Evolutionary conservation across 2,329 filamentous ascomycete genomes (phyloP), one percentile per base, ranked within the genome.

Genomic region (Myriosclerotinia scirpicola): DNA sequence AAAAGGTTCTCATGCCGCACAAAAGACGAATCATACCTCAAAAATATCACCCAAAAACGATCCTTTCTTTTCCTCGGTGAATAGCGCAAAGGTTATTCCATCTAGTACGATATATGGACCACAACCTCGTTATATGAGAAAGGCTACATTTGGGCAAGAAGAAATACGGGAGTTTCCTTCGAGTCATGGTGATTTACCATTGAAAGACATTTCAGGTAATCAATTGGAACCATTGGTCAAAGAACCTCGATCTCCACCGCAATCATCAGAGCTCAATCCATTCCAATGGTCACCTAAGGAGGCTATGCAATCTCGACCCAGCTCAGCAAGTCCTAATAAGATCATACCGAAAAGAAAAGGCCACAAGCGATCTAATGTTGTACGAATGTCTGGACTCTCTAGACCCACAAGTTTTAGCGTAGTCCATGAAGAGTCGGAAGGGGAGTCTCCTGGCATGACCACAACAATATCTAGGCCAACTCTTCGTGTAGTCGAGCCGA

Each of bases 241-340:
- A 20, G 38, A 54, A 26, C 42, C 52, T 38, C 48, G 14, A 36
- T 54, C 46, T 3, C 12, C 52, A 20, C 54, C 44, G 26, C 60
- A 30, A 30, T 20, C 60, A 5, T 20, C 22, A 22, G 53, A 68
- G 42, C 61, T 48, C 5, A 75, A 74, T 61, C 69, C 71, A 5
- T 76, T 74, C 34, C 73, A 71, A 64, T 74, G 73, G 73, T 69
- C 69, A 38, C 71, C 73, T 3, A 69, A 72, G 66, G 70, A 71
- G 48, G 56, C 68, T 36, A 71, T 69, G 67, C 64, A 71, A 58
- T 62, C 61, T 6, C 61, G 68, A 46, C 30, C 63, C 3, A 66
- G 50, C 1, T 62, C 60, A 46, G 62, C 59, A 20, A 72, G 66
- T 48, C 65, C 70, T 9, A 70, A 66, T 20, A 62, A 58, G 8